phyloP scores from a whole-genome alignment of 2,329 filamentous ascomycete genomes.

The Trichoderma oligosporum region DNA sequence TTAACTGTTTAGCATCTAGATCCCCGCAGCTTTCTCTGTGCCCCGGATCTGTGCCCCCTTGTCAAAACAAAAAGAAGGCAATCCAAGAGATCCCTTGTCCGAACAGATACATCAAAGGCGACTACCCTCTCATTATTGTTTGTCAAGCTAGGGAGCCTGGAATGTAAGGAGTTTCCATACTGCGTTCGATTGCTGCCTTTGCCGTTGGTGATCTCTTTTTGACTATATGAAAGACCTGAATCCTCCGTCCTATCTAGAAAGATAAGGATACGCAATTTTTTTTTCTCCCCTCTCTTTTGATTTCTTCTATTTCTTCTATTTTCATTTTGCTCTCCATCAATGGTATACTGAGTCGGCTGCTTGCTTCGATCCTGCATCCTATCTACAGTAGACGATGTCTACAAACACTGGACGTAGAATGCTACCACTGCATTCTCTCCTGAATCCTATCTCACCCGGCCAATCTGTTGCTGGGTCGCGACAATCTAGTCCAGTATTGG shows the following conservation, averaged over 20 bases:
- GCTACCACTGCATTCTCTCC: conserved; percentile 62
- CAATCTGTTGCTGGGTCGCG: conserved; percentile 34
- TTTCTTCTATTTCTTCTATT: neutral
- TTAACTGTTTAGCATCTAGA: neutral
- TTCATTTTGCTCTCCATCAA: neutral
- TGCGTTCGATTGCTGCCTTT: conserved; percentile 23
- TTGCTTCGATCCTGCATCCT: neutral
- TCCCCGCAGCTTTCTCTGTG: conserved; percentile 10
- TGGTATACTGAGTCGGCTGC: neutral
- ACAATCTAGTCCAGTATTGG: conserved; percentile 36
- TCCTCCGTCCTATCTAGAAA: neutral
- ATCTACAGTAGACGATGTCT: conserved; percentile 1
- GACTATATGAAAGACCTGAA: conserved; percentile 28
- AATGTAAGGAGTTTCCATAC: conserved; percentile 24
- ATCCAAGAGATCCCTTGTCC: neutral
- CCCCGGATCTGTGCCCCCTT: conserved; percentile 12
- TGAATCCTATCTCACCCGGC: conserved; percentile 57
- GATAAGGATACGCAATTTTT: neutral
- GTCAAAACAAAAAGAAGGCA: conserved; percentile 2
- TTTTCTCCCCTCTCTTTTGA: neutral
- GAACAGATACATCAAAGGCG: neutral
- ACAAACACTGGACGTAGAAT: conserved; percentile 41
- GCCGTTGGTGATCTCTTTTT: conserved; percentile 26
- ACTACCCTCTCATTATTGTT: conserved; percentile 23
- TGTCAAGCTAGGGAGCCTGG: conserved; percentile 29